phyloP scores from a whole-genome alignment of 352 stramenopile genomes.

The Pythium myriotylum region DNA sequence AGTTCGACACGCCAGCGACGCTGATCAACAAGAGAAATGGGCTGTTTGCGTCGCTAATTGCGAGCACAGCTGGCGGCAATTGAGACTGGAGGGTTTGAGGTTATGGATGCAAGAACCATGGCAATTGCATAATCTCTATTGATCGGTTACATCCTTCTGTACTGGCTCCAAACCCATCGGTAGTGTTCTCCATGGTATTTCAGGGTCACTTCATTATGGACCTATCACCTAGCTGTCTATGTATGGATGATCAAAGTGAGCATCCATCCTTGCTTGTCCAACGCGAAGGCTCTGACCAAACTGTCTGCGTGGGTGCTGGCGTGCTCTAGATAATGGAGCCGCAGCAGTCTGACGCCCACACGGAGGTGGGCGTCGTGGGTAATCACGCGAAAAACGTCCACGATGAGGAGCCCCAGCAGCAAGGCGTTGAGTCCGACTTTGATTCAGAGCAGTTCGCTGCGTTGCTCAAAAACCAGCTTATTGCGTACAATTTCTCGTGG shows the following conservation, averaged over 20 bases:
- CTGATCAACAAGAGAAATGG: too few species aligned
- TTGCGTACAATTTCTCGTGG: slow-evolving; percentile 75
- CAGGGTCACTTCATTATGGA: neutral
- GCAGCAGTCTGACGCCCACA: slow-evolving; percentile 24
- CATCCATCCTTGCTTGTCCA: too few species aligned
- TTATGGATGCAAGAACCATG: too few species aligned
- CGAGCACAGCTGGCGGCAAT: too few species aligned
- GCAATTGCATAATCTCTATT: too few species aligned
- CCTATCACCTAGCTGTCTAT: neutral
- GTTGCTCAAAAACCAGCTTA: slow-evolving; percentile 67
- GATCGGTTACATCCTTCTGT: too few species aligned
- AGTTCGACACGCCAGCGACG: too few species aligned
- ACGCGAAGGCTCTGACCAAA: too few species aligned
- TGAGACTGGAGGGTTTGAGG: too few species aligned
- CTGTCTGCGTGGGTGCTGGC: too few species aligned
- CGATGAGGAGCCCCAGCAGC: slow-evolving; percentile 4
- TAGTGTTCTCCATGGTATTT: neutral
- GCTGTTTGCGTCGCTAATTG: too few species aligned
- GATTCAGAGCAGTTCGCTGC: slow-evolving; percentile 52
- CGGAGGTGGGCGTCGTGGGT: neutral
- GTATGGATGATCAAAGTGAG: neutral
- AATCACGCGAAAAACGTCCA: slow-evolving; percentile 6
- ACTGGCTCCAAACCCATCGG: too few species aligned
- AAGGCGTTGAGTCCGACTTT: slow-evolving; percentile 20
- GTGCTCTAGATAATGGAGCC: slow-evolving; percentile 17